phyloP scores from a whole-genome alignment of 371 early-diverging fungal species.

The Mortierella sp. region DNA sequence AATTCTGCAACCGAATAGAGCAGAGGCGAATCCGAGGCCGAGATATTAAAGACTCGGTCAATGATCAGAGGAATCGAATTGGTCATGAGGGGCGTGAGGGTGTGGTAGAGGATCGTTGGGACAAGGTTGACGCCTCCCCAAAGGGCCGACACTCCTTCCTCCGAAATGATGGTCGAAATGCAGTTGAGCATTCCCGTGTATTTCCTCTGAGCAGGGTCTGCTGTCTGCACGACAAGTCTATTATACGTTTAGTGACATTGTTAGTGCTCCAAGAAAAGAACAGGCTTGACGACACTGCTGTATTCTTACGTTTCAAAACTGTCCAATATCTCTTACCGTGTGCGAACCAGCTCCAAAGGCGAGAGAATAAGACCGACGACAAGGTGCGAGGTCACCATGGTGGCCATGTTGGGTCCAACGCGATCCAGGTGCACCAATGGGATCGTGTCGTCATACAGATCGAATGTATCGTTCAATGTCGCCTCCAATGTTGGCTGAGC shows the following conservation, averaged over 20 bases:
- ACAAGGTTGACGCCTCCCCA: conserved; percentile 77
- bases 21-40: conserved; percentile 75
- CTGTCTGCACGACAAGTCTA: conserved; percentile 80
- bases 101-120: conserved; percentile 84
- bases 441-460: conserved; percentile 83
- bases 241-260: neutral
- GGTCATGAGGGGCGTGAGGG: conserved; percentile 78
- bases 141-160: conserved; percentile 86
- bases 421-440: conserved; percentile 76
- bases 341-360: conserved; percentile 83
- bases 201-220: conserved; percentile 75
- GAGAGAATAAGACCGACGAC: conserved; percentile 78
- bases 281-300: too few relatives aligned
- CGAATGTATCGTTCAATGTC: conserved; percentile 79
- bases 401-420: conserved; percentile 73
- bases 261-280: neutral
- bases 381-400: conserved; percentile 77
- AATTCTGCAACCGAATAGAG: conserved; percentile 76
- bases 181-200: conserved; percentile 82
- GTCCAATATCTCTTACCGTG: conserved; percentile 61
- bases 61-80: conserved; percentile 78
- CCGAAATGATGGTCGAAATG: conserved; percentile 75
- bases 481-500: conserved; percentile 83
- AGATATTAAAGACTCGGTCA: conserved; percentile 74
- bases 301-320: neutral